Evolutionary conservation across 2,329 filamentous ascomycete species (phyloP).

Genomic region (Bipolaris oryzae): DNA sequence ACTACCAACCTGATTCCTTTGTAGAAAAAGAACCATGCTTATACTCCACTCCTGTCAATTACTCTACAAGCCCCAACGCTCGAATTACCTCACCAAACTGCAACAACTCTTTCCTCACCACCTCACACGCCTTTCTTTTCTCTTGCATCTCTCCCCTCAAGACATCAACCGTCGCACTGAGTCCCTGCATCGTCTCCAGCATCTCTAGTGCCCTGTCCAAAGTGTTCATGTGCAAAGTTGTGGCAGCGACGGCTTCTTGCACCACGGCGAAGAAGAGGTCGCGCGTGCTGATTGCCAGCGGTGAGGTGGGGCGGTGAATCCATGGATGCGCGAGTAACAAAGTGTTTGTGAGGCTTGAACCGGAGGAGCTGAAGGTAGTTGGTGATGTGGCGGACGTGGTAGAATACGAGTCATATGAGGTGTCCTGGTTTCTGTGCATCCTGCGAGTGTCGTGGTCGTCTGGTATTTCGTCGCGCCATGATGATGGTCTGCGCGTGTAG

Average conservation of each 20-base stretch:
- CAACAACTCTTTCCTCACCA: conserved; percentile 13
- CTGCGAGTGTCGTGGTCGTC: too few relatives aligned
- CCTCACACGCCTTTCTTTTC: conserved; percentile 17
- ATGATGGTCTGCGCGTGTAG: too few relatives aligned
- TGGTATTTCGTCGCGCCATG: too few relatives aligned
- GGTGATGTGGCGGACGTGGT: too few relatives aligned
- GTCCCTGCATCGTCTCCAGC: conserved; percentile 18
- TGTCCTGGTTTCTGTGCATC: too few relatives aligned
- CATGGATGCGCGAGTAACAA: too few relatives aligned
- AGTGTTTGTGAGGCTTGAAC: background rate
- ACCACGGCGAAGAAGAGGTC: conserved; percentile 19
- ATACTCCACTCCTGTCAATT: background rate
- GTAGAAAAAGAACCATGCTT: too few relatives aligned
- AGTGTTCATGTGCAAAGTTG: conserved; percentile 18
- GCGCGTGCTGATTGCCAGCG: conserved; percentile 7
- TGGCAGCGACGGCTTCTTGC: conserved; percentile 10
- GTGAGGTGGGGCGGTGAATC: background rate
- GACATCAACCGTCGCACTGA: conserved; percentile 21
- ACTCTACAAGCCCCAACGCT: background rate
- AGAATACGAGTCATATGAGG: too few relatives aligned
- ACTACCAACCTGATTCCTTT: too few relatives aligned
- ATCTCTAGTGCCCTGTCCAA: conserved; percentile 20
- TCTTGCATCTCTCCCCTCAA: conserved; percentile 18
- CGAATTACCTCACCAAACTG: conserved; percentile 8
- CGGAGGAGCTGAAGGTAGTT: background rate